Evolutionary conservation across 1,284 basidiomycete species (phyloP).

Genomic region (Ceratobasidium sp.): DNA sequence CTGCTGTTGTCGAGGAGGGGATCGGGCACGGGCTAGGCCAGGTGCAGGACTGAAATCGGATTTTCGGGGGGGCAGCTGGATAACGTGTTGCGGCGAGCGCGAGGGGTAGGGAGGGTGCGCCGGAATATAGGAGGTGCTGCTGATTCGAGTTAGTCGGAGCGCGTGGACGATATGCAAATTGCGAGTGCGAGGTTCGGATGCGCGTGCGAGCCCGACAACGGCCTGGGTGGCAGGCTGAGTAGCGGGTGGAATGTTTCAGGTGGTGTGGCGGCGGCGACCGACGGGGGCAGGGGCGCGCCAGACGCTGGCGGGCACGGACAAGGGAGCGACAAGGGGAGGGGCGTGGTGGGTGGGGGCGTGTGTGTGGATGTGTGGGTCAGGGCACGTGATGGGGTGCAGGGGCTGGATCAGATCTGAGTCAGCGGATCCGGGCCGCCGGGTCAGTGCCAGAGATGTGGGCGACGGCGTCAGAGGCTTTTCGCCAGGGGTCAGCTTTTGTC

Average conservation of each 20-base stretch:
- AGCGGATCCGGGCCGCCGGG: slow-evolving; percentile 14
- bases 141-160: slow-evolving; percentile 26
- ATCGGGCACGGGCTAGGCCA: not conserved
- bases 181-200: slow-evolving; percentile 9
- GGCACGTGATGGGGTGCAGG: not conserved
- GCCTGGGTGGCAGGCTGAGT: not conserved
- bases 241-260: not conserved
- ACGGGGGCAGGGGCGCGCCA: not conserved
- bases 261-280: not conserved
- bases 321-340: slow-evolving; percentile 15
- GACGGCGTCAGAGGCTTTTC: too few relatives aligned
- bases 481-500: slow-evolving; percentile 3
- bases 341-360: slow-evolving; percentile 3
- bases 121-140: slow-evolving; percentile 31
- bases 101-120: slow-evolving; percentile 1
- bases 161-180: slow-evolving; percentile 29
- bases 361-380: not conserved
- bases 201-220: slow-evolving; percentile 16
- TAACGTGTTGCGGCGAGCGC: slow-evolving; percentile 30
- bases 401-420: not conserved
- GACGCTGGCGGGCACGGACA: not conserved
- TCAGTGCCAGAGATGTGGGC: not conserved
- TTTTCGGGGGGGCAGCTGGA: slow-evolving; percentile 23
- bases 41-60: slow-evolving; percentile 13
- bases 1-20: not conserved